Evolutionary conservation across 176 grass and related monocot genomes (phyloP).

Genomic region (Zea luxurians): DNA sequence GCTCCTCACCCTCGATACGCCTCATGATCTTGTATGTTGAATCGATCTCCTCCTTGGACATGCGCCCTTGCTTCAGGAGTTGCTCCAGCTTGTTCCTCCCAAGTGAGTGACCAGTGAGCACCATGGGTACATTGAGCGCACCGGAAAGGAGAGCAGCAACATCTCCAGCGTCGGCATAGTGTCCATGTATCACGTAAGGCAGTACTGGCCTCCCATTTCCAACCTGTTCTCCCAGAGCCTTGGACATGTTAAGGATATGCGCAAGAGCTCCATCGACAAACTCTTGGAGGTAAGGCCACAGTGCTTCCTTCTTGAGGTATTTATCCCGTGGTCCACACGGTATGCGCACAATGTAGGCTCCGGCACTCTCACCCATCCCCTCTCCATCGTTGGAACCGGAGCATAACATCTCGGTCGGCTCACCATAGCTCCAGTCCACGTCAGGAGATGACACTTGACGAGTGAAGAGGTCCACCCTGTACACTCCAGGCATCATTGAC

Average conservation of each 20-base stretch:
- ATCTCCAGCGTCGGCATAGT: constrained; percentile 96
- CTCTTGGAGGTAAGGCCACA: constrained; percentile 94
- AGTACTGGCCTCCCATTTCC: constrained; percentile 70
- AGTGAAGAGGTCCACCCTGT: constrained; percentile 90
- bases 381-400: constrained; percentile 63
- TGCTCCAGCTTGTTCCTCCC: constrained; percentile 98
- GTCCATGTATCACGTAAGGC: constrained; percentile 93
- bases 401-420: constrained; percentile 86
- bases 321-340: constrained; percentile 68
- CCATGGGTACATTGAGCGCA: constrained; percentile 91
- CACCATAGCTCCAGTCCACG: constrained; percentile 96
- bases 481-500: constrained; percentile 93
- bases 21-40: constrained; percentile 95
- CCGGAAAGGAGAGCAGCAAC: constrained; percentile 84
- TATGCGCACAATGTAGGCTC: constrained; percentile 90
- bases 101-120: constrained; percentile 93
- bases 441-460: constrained; percentile 90
- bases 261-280: constrained; percentile 84
- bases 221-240: constrained; percentile 74
- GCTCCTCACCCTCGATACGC: constrained; percentile 90
- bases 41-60: constrained; percentile 80
- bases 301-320: constrained; percentile 76
- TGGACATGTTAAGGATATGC: constrained; percentile 97
- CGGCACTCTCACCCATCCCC: constrained; percentile 70
- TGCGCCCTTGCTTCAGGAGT: constrained; percentile 82